Evolutionary conservation across 2,329 filamentous ascomycete species (phyloP).

Genomic region (Beauveria scarabaeidicola): DNA sequence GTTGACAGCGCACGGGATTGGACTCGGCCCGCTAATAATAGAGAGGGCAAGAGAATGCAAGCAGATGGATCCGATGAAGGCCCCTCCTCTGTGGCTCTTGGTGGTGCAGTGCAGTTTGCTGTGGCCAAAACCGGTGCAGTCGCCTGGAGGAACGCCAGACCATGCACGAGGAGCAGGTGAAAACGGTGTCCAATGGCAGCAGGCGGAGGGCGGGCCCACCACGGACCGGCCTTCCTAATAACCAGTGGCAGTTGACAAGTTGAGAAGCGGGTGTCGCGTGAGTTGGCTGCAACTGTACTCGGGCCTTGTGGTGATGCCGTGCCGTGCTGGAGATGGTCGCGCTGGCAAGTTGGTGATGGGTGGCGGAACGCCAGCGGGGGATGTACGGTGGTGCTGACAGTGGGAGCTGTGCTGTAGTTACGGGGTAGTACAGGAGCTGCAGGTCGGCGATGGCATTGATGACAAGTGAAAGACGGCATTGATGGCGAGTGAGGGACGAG

Average conservation of each 20-base stretch:
- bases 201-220: not conserved
- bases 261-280: not conserved
- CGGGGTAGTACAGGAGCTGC: not conserved
- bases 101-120: not conserved
- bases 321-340: not conserved
- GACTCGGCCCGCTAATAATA: not conserved
- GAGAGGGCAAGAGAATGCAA: not conserved
- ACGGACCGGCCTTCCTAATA: not conserved
- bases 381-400: not conserved
- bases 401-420: not conserved
- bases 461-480: not conserved
- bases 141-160: not conserved
- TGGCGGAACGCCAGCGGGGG: not conserved
- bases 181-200: constrained; percentile 13
- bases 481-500: not conserved
- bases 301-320: not conserved
- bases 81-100: not conserved
- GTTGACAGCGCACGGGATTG: not conserved
- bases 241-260: not conserved
- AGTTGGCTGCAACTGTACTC: not conserved
- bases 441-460: not conserved
- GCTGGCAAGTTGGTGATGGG: not conserved
- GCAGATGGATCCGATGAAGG: constrained; percentile 1
- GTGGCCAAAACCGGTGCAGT: not conserved
- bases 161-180: constrained; percentile 6